Evolutionary conservation across 176 grass and related monocot genomes (phyloP).

Genomic region (Oryza glaberrima): DNA sequence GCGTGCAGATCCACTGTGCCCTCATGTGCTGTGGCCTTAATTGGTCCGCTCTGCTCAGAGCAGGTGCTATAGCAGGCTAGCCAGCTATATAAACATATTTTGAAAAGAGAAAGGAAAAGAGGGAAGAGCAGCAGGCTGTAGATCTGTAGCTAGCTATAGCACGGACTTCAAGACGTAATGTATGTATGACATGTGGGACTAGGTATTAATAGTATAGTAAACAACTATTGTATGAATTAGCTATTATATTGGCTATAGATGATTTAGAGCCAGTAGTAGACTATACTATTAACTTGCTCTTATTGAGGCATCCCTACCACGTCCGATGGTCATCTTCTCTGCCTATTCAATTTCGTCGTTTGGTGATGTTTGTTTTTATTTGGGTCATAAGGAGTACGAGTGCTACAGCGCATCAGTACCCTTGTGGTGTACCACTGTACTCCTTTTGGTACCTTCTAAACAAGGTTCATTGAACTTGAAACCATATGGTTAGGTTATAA

Average conservation of each 20-base stretch:
- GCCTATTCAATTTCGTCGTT: neutral
- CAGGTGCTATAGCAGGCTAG: too few relatives aligned
- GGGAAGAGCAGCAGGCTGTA: too few relatives aligned
- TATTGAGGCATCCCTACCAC: neutral
- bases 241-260: too few relatives aligned
- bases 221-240: too few relatives aligned
- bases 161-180: too few relatives aligned
- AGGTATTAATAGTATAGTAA: too few relatives aligned
- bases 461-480: neutral
- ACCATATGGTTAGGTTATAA: neutral
- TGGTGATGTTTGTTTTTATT: neutral
- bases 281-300: too few relatives aligned
- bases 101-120: too few relatives aligned
- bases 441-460: neutral
- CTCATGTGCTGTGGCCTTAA: conserved; percentile 44
- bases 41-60: neutral
- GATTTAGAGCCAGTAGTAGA: too few relatives aligned
- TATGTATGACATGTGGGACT: too few relatives aligned
- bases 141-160: too few relatives aligned
- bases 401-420: neutral
- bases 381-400: neutral
- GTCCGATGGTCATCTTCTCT: neutral
- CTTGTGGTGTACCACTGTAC: neutral
- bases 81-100: too few relatives aligned
- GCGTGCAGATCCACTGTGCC: conserved; percentile 44